Percentiles rank a stretch among this genome's conserved stretches.
These are phyloP conservation scores for Malus sieversii DNA, from an alignment of 306 rosid species.

Conservation along the genomic window DNA sequence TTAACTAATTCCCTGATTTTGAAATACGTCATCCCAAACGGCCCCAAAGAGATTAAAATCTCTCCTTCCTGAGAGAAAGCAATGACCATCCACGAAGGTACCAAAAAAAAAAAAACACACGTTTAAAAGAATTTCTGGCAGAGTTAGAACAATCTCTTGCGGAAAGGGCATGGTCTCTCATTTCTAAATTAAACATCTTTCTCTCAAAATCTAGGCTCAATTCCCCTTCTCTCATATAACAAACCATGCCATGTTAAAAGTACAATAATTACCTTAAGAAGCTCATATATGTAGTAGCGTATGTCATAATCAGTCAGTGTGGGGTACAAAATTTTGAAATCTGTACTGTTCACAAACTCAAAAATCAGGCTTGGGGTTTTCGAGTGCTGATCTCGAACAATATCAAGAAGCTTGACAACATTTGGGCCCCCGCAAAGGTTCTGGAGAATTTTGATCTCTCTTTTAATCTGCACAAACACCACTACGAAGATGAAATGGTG, in stretches of 20 bases:
- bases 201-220: no score
- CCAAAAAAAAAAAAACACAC: not conserved
- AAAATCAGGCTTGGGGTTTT: slow-evolving; percentile 87
- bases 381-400: slow-evolving; percentile 84
- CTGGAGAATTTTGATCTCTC: slow-evolving; percentile 91
- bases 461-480: slow-evolving; percentile 58
- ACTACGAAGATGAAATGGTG: not conserved
- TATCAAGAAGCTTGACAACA: slow-evolving; percentile 79
- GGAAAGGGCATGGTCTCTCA: not conserved
- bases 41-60: not conserved
- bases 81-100: not conserved
- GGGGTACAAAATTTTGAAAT: slow-evolving; percentile 83
- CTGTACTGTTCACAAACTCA: slow-evolving; percentile 89
- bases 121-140: not conserved
- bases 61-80: not conserved
- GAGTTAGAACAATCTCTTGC: not conserved
- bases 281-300: slow-evolving; percentile 88
- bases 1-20: not conserved
- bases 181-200: not conserved
- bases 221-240: no score
- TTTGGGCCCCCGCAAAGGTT: slow-evolving; percentile 96
- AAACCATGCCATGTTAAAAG: no score
- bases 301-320: slow-evolving; percentile 85
- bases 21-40: not conserved
- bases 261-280: slow-evolving; percentile 60